Evolutionary conservation across 108 stramenopile species (phyloP).

Genomic region (Aurantiochytrium sp.): DNA sequence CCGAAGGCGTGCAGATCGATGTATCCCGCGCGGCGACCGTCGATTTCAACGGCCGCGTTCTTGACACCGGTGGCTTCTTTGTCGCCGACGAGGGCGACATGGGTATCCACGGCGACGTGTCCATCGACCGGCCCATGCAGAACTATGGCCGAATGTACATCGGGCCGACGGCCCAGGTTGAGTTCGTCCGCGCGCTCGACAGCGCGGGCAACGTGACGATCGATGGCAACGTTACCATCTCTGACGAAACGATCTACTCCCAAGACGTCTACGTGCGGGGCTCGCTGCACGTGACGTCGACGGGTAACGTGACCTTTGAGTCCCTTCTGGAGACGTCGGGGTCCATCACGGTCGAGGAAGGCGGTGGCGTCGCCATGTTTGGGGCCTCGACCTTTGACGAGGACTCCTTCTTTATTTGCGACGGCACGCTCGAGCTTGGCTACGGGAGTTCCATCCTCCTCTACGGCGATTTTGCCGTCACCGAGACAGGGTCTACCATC

Average conservation of each 20-base stretch:
- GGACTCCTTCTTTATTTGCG: neutral
- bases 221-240: neutral
- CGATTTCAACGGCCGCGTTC: neutral
- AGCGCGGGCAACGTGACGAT: neutral
- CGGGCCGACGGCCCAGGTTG: neutral
- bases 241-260: neutral
- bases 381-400: slow-evolving; percentile 5
- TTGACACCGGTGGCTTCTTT: neutral
- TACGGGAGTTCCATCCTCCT: neutral
- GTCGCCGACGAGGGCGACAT: neutral
- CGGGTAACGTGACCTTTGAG: neutral
- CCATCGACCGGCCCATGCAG: neutral
- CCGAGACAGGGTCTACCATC: neutral
- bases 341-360: neutral
- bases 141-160: slow-evolving; percentile 25
- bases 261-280: neutral
- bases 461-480: neutral
- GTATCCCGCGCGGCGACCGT: neutral
- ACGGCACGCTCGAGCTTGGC: neutral
- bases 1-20: neutral
- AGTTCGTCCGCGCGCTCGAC: neutral
- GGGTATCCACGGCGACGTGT: neutral
- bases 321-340: neutral
- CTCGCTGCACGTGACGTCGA: neutral
- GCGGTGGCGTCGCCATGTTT: slow-evolving; percentile 2